Evolutionary conservation across 768 basidiomycete species (phyloP).

Genomic region (Guyanaporus albipodus): DNA sequence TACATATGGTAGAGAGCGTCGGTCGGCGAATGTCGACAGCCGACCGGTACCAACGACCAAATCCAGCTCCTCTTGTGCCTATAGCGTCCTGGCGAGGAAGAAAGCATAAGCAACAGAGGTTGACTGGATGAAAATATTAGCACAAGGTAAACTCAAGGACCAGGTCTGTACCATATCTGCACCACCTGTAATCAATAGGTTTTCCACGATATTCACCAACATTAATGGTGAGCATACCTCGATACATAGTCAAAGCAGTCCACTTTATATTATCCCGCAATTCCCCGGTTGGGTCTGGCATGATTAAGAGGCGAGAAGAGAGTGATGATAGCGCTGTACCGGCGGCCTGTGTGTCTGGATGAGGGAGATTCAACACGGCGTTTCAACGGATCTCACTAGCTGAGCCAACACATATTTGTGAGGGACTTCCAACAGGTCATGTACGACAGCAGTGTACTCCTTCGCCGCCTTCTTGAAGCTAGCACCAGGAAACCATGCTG

Average conservation of each 20-base stretch:
- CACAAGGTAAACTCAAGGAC: conserved; percentile 17
- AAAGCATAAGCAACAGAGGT: conserved; percentile 11
- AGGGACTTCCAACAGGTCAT: conserved; percentile 7
- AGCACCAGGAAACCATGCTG: conserved; percentile 21
- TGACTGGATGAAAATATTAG: conserved; percentile 5
- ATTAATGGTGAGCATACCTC: conserved; percentile 1
- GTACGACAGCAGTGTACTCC: conserved; percentile 6
- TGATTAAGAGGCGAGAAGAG: conserved; percentile 7
- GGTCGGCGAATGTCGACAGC: conserved; percentile 25
- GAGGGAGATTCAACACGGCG: background rate
- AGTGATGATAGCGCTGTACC: conserved; percentile 17
- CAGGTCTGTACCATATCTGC: conserved; percentile 20
- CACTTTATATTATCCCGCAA: conserved; percentile 16
- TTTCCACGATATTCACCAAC: background rate
- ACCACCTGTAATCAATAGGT: conserved; percentile 13
- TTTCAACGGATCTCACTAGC: conserved; percentile 5
- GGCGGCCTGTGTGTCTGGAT: conserved; percentile 5
- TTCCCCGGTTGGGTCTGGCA: conserved; percentile 9
- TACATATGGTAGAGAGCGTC: conserved; percentile 26
- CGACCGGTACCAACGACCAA: conserved; percentile 19
- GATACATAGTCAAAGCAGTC: conserved; percentile 9
- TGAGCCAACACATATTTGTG: conserved; percentile 13
- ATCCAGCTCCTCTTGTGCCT: conserved; percentile 27
- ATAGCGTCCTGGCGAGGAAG: conserved; percentile 28
- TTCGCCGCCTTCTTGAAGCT: conserved; percentile 14